A percentile compares a stretch with the other conserved stretches of the same genome.
Evolutionary conservation across 441 rosid genomes (phyloP).

Genomic region (Biscutella laevigata): DNA sequence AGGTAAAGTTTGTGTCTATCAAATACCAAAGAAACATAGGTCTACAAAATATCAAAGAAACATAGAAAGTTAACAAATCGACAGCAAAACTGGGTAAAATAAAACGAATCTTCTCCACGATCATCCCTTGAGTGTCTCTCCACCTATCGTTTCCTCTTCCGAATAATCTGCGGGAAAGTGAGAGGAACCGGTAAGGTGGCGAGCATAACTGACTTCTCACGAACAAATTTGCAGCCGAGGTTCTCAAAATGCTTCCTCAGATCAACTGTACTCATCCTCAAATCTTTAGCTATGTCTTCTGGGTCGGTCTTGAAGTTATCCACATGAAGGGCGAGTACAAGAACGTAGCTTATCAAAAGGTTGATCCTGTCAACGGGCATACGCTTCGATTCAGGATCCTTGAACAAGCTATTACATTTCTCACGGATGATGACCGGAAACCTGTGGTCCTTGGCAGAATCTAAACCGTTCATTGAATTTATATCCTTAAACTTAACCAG

Average conservation of each 20-base stretch:
- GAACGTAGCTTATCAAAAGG: slow-evolving; percentile 67
- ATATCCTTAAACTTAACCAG: slow-evolving; percentile 71
- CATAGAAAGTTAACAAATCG: background rate
- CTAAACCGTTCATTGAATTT: slow-evolving; percentile 40
- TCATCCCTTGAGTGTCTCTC: background rate
- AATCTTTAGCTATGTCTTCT: slow-evolving; percentile 61
- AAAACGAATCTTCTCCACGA: background rate
- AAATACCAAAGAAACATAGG: background rate
- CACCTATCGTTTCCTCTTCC: slow-evolving; percentile 27
- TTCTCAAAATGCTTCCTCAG: slow-evolving; percentile 50
- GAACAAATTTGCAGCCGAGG: slow-evolving; percentile 62
- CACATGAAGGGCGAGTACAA: slow-evolving; percentile 64
- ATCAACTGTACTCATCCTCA: slow-evolving; percentile 34
- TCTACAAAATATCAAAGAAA: background rate
- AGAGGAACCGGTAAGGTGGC: slow-evolving; percentile 64
- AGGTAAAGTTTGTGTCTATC: background rate
- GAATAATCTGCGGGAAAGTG: slow-evolving; percentile 36
- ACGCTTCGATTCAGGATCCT: slow-evolving; percentile 30
- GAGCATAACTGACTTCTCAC: slow-evolving; percentile 21
- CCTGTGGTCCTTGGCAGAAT: slow-evolving; percentile 51
- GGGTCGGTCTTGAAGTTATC: slow-evolving; percentile 60
- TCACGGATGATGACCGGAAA: slow-evolving; percentile 47
- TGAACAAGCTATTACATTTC: slow-evolving; percentile 45
- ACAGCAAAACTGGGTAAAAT: background rate
- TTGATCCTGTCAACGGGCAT: slow-evolving; percentile 41